These are phyloP conservation scores for Leccinum barrowsii DNA, from an alignment of 768 basidiomycete species.

Conservation along the genomic window DNA sequence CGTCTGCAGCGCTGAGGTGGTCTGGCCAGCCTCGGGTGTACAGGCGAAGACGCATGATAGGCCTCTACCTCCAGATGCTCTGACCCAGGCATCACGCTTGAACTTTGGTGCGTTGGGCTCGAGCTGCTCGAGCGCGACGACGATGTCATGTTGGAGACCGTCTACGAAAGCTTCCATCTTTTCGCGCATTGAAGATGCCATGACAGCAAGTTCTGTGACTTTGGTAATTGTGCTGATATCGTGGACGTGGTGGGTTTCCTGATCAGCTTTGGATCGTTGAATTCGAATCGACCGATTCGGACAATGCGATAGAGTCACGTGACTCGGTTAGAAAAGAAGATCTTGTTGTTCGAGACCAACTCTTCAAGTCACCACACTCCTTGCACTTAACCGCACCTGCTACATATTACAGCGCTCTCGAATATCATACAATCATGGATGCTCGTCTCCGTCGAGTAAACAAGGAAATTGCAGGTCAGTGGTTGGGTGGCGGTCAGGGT, in stretches of 20 bases:
- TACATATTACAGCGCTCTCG: neutral
- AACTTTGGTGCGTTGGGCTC: conserved; percentile 71
- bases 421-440: conserved; percentile 52
- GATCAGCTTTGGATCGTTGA: neutral
- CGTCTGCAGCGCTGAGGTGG: conserved; percentile 38
- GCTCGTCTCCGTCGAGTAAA: conserved; percentile 87
- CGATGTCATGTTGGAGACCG: conserved; percentile 75
- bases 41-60: conserved; percentile 78
- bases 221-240: no score
- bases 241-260: no score
- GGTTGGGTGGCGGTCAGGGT: neutral
- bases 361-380: neutral
- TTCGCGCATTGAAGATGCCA: conserved; percentile 56
- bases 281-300: neutral
- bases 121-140: conserved; percentile 69
- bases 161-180: conserved; percentile 76
- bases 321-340: conserved; percentile 2
- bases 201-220: neutral
- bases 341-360: neutral
- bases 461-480: conserved; percentile 85
- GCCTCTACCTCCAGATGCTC: conserved; percentile 65
- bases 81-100: conserved; percentile 79
- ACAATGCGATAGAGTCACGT: conserved; percentile 24
- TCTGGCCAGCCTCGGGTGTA: conserved; percentile 29
- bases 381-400: neutral